These are phyloP conservation scores for Scenedesmus sp. DNA, from an alignment of 163 green algal genomes.

Conservation along the genomic window DNA sequence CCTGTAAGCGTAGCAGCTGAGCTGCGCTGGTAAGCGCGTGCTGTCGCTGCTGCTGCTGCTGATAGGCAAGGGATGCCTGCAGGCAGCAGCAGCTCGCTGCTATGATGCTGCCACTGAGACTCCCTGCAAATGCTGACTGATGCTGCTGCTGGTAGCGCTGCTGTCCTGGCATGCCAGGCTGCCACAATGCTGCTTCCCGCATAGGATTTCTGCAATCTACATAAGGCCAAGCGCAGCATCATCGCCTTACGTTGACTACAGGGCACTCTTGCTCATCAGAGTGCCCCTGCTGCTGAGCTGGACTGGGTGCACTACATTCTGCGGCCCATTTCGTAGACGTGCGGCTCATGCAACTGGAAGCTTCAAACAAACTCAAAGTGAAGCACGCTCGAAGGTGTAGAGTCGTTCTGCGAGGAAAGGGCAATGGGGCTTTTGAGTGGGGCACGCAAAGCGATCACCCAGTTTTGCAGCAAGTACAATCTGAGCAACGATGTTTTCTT, in stretches of 20 bases:
- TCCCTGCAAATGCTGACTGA: not conserved
- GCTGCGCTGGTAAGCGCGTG: not conserved
- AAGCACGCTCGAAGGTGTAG: not conserved
- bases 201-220: slow-evolving; percentile 1
- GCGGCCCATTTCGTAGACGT: not conserved
- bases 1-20: slow-evolving; percentile 11
- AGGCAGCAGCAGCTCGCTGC: slow-evolving; percentile 7
- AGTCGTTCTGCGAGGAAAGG: not conserved
- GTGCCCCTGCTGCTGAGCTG: slow-evolving; percentile 27
- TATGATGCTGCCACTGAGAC: not conserved
- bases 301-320: slow-evolving; percentile 8
- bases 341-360: not conserved
- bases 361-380: not conserved
- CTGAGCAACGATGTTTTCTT: not conserved
- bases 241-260: slow-evolving; percentile 1
- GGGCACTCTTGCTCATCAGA: slow-evolving; percentile 15
- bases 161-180: not conserved
- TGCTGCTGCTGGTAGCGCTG: slow-evolving; percentile 4
- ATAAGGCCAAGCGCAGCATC: slow-evolving; percentile 42
- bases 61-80: not conserved
- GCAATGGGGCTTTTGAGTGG: not conserved
- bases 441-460: not conserved
- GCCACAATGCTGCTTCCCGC: not conserved
- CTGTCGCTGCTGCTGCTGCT: not conserved
- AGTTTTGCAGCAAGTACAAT: not conserved